A percentile compares a stretch with the other conserved stretches of the same genome.
Evolutionary conservation across 306 rosid species (phyloP).

Genomic region (Trichosanthes truncata): DNA sequence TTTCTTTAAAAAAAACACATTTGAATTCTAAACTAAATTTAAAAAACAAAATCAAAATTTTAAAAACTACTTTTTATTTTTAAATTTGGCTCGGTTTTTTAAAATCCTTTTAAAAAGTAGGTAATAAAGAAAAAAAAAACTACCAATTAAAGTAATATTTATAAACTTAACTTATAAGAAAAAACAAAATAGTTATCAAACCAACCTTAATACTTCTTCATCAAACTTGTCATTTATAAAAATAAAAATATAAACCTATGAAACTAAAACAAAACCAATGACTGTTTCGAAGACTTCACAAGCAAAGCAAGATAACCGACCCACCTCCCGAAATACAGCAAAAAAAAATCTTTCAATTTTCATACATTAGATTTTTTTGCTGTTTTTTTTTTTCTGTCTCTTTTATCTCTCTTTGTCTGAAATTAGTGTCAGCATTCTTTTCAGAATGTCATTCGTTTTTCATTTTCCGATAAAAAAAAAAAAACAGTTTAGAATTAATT

Average conservation of each 20-base stretch:
- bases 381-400: background rate
- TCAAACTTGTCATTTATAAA: no score
- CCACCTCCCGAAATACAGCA: background rate
- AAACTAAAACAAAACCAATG: background rate
- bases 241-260: background rate
- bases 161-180: no score
- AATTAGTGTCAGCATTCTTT: background rate
- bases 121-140: no score
- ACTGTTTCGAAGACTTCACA: background rate
- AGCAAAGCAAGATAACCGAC: background rate
- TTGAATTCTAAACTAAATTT: no score
- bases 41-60: no score
- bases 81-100: no score
- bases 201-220: no score
- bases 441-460: background rate
- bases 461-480: background rate
- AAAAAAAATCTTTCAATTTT: background rate
- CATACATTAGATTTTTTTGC: background rate
- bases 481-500: background rate
- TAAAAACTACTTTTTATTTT: no score
- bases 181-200: no score
- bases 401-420: background rate
- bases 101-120: no score
- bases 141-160: no score
- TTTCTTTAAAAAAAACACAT: no score